Conservation (phyloP, 768 basidiomycete species). For the Kwoniella sp. region DNA sequence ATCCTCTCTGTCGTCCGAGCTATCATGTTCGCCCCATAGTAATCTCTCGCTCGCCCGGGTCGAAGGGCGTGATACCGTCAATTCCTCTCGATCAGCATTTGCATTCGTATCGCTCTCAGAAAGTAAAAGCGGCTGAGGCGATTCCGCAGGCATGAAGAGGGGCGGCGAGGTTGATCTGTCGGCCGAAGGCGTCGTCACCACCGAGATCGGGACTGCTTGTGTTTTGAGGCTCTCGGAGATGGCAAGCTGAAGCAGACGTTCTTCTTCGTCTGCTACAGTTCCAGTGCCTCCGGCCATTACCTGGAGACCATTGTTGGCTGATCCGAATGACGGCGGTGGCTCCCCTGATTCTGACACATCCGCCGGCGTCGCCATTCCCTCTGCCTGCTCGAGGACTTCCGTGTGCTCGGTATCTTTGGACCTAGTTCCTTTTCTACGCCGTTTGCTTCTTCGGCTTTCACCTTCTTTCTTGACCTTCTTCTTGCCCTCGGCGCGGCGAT, state of each 20-base stretch:
- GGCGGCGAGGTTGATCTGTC: not conserved
- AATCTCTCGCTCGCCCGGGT: slow-evolving; percentile 17
- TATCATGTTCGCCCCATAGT: slow-evolving; percentile 16
- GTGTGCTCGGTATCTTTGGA: slow-evolving; percentile 8
- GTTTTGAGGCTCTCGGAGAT: slow-evolving; percentile 36
- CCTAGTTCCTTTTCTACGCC: slow-evolving; percentile 8
- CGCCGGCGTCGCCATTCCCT: not conserved
- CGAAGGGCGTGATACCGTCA: slow-evolving; percentile 4
- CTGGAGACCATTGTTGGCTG: not conserved
- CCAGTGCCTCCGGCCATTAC: not conserved
- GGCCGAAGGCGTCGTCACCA: not conserved
- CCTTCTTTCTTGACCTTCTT: slow-evolving; percentile 18
- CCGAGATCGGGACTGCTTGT: not conserved
- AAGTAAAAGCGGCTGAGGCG: not conserved
- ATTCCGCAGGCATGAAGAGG: not conserved
- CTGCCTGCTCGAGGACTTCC: slow-evolving; percentile 11
- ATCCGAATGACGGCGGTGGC: slow-evolving; percentile 8
- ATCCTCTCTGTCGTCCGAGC: slow-evolving; percentile 24
- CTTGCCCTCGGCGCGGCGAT: slow-evolving; percentile 40
- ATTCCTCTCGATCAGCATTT: not conserved
- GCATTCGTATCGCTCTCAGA: not conserved
- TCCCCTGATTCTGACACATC: slow-evolving; percentile 3
- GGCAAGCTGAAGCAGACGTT: slow-evolving; percentile 30
- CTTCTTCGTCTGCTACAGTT: slow-evolving; percentile 34
- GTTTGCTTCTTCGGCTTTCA: slow-evolving; percentile 8